These are phyloP conservation scores for Nothophoma quercina DNA, from an alignment of 2,329 filamentous ascomycete genomes.

Conservation along the genomic window DNA sequence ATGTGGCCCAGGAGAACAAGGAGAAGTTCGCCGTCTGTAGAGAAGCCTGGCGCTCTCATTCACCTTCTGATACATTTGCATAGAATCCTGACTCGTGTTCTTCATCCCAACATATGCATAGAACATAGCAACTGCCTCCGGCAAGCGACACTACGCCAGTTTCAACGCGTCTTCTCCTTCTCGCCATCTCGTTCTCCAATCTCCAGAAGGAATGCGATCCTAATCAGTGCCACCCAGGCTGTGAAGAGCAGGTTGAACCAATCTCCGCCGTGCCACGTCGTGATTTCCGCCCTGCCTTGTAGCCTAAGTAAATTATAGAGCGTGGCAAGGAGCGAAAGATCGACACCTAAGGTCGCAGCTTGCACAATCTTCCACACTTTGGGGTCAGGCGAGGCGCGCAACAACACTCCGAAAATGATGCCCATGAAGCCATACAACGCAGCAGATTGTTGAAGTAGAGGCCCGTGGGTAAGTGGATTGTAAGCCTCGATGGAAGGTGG, in stretches of 20 bases:
- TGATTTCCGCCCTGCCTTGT: constrained; percentile 1
- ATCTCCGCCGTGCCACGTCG: constrained; percentile 5
- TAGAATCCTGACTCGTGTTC: neutral
- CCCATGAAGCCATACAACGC: constrained; percentile 17
- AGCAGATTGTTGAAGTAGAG: constrained; percentile 12
- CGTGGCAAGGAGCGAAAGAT: constrained; percentile 9
- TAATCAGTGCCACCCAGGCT: constrained; percentile 12
- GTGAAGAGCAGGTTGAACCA: constrained; percentile 20
- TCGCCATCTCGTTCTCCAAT: constrained; percentile 1
- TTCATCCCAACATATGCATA: neutral
- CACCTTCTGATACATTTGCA: neutral
- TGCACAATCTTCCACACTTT: constrained; percentile 22
- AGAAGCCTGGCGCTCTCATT: neutral
- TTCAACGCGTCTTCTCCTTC: neutral
- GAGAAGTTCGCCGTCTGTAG: constrained; percentile 28
- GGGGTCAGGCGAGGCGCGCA: constrained; percentile 13
- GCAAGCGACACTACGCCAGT: too few species aligned
- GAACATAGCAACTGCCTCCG: neutral
- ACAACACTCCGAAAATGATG: constrained; percentile 13
- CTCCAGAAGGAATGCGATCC: constrained; percentile 10
- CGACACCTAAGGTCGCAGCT: constrained; percentile 14
- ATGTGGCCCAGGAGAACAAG: constrained; percentile 28
- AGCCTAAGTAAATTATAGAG: neutral
- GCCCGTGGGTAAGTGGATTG: constrained; percentile 5
- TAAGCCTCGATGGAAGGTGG: constrained; percentile 5